These are phyloP conservation scores for Akanthomyces muscarius DNA, from an alignment of 2,329 filamentous ascomycete species.

Conservation along the genomic window DNA sequence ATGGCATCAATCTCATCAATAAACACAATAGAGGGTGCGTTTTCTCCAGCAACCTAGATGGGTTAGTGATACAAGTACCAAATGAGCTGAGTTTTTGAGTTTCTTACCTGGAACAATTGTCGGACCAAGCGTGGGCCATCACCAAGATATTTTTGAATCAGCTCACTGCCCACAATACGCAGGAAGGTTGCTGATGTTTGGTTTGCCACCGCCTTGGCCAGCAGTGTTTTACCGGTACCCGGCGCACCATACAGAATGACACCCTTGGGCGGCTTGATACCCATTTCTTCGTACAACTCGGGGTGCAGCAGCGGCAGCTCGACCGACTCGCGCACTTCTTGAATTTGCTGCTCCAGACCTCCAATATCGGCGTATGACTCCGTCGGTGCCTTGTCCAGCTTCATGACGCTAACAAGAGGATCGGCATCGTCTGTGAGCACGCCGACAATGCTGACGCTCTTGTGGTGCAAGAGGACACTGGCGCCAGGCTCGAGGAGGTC, in stretches of 20 bases:
- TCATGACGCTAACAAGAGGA: constrained; percentile 96
- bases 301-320: constrained; percentile 92
- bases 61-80: not conserved
- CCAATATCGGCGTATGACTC: constrained; percentile 99
- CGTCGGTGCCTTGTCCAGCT: constrained; percentile 96
- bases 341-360: constrained; percentile 90
- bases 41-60: constrained; percentile 78
- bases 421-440: constrained; percentile 95
- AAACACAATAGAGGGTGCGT: constrained; percentile 95
- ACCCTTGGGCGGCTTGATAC: constrained; percentile 98
- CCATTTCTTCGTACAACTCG: constrained; percentile 99
- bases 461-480: constrained; percentile 92
- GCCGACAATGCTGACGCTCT: constrained; percentile 95
- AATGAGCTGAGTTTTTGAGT: not conserved
- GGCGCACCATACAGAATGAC: constrained; percentile 97
- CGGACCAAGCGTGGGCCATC: constrained; percentile 92
- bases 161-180: constrained; percentile 91
- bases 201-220: constrained; percentile 96
- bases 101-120: constrained; percentile 79
- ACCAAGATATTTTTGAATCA: constrained; percentile 98
- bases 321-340: constrained; percentile 95
- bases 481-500: constrained; percentile 94
- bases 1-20: constrained; percentile 99
- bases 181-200: constrained; percentile 98
- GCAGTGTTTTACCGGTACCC: constrained; percentile 91